Base-by-base conservation (phyloP, 108 stramenopile species). In the Stephanodiscus minutulus region DNA sequence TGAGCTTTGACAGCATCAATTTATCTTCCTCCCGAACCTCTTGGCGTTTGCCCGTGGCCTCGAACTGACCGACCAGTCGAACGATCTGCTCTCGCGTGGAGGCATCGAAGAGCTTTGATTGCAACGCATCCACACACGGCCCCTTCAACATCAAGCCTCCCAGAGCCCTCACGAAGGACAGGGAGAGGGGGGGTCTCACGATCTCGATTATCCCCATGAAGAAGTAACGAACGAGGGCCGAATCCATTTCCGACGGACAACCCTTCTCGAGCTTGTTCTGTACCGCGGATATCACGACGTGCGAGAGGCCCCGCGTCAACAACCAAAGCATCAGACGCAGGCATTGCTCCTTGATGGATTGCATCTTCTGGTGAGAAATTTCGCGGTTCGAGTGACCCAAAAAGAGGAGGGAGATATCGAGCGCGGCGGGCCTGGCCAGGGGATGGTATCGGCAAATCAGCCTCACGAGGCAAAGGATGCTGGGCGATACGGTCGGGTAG, bases 301-400 rank as follows among this genome's bases (percentile, higher is more conserved):
- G 60, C 1, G 80, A 75, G 56, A 90, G 80, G 13, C 93, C 93
- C 75, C 89, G 75, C 2, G 80, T 74, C 29, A 74, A 77, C 17
- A 95, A 70, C 61, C 83, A 79, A 5, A 95, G 53, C 37, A 95
- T 84, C 44, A 95, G 68, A 29, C 93, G 77, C 10, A 95, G 74
- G 49, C 81, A 84, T 77, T 95, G 93, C 61, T 95, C 93, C 61
- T 91, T 92, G 75, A 95, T 85, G 46, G 76, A 86, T 73, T 87
- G 88, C 85, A 92, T 84, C 62, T 85, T 95, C 66, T 88, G 85
- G 60, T 89, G 91, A 0, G 88, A 87, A 70, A 95, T 81, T 47
- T 95, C 93, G 29, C 85, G 81, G 55, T 87, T 90, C 9, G 89
- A 83, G 57, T 95, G 93, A 17, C 76, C 72, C 63, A 91, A 64